phyloP scores from a whole-genome alignment of 192 early-diverging fungal species.

The Coemansia sp. region DNA sequence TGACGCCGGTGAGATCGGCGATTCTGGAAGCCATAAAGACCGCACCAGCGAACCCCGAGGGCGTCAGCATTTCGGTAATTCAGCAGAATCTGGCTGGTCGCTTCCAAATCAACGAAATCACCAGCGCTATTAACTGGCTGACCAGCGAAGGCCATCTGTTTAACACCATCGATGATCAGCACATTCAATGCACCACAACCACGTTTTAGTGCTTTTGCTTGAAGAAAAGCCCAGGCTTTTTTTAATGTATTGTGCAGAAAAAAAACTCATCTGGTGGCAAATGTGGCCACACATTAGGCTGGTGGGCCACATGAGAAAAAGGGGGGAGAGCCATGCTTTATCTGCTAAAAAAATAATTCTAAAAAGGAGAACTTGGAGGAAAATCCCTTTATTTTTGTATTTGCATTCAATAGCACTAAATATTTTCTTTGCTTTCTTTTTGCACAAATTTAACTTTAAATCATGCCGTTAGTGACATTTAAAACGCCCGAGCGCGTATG shows the following conservation, averaged over 20 bases:
- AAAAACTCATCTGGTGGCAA: no score
- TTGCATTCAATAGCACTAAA: not conserved
- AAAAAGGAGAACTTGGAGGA: no score
- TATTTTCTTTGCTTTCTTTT: not conserved
- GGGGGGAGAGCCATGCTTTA: no score
- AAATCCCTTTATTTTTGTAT: no score
- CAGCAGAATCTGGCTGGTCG: slow-evolving; percentile 36
- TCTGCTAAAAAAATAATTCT: no score
- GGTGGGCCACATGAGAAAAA: no score
- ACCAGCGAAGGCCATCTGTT: slow-evolving; percentile 66
- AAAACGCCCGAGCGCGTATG: slow-evolving; percentile 52
- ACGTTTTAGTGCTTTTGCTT: not conserved
- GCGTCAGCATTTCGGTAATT: slow-evolving; percentile 52
- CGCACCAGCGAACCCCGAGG: slow-evolving; percentile 27
- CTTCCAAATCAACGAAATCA: slow-evolving; percentile 23
- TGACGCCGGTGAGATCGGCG: slow-evolving; percentile 21
- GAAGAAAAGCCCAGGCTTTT: not conserved
- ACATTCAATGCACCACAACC: slow-evolving; percentile 54
- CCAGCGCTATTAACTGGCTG: slow-evolving; percentile 55
- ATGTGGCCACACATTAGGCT: no score
- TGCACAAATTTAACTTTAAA: not conserved
- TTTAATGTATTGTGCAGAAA: no score
- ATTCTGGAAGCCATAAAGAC: slow-evolving; percentile 27
- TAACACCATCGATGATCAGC: slow-evolving; percentile 65
- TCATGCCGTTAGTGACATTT: slow-evolving; percentile 43